Percentiles rank a stretch among this genome's conserved stretches.
phyloP scores from a whole-genome alignment of 768 basidiomycete genomes.

The Amanita pseudoporphyria region DNA sequence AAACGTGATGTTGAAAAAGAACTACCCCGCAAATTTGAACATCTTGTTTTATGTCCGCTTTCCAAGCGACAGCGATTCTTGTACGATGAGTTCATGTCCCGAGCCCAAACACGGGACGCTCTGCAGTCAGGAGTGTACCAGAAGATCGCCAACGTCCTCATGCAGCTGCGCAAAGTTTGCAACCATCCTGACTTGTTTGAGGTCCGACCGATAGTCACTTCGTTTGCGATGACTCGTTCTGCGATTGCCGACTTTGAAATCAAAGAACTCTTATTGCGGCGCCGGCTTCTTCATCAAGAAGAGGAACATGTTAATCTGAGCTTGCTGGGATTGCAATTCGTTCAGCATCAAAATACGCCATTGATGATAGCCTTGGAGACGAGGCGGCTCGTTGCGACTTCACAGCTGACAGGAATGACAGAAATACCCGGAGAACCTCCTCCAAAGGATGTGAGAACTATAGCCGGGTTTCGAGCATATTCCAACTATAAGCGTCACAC shows the following conservation, averaged over 20 bases:
- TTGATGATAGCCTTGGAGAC: conserved; percentile 44
- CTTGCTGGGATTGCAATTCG: conserved; percentile 54
- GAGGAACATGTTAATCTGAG: conserved; percentile 52
- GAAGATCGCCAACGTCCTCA: conserved; percentile 89
- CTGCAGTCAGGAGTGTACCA: conserved; percentile 80
- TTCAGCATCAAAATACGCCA: conserved; percentile 44
- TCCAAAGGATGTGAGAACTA: conserved; percentile 64
- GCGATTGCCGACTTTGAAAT: conserved; percentile 74
- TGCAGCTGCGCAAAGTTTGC: conserved; percentile 97
- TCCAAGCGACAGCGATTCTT: conserved; percentile 92
- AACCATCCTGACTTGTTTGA: conserved; percentile 93
- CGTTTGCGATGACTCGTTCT: conserved; percentile 65
- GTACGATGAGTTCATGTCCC: conserved; percentile 94
- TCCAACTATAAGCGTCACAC: conserved; percentile 38
- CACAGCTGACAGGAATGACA: conserved; percentile 38
- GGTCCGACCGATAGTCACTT: conserved; percentile 75
- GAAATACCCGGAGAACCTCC: conserved; percentile 58
- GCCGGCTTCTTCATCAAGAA: conserved; percentile 49
- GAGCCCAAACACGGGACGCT: conserved; percentile 74
- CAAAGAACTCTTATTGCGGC: conserved; percentile 80
- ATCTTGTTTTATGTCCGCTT: conserved; percentile 78
- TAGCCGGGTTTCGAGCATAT: conserved; percentile 59
- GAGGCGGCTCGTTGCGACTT: conserved; percentile 48
- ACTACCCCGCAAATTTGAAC: conserved; percentile 88
- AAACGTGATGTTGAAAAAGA: conserved; percentile 98